A percentile compares a stretch with the other conserved stretches of the same genome.
Conservation (phyloP, 768 basidiomycete genomes). For the Tylopilus sp. region DNA sequence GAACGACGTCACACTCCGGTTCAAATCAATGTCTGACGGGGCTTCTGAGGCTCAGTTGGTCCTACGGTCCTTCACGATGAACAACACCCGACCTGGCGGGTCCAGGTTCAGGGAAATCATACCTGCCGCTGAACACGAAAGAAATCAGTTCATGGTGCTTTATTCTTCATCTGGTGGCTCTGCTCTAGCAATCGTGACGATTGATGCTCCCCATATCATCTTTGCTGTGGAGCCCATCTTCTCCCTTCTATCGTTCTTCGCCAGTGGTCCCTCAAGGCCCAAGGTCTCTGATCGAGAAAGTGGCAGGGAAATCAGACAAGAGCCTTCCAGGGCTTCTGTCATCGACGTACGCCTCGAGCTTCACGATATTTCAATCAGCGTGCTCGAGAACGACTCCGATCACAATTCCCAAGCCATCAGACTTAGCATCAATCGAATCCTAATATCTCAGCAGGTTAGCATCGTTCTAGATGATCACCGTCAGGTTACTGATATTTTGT, state of each 20-base stretch:
- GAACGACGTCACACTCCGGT: constrained; percentile 70
- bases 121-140: constrained; percentile 81
- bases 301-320: constrained; percentile 12
- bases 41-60: constrained; percentile 85
- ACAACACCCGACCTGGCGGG: constrained; percentile 76
- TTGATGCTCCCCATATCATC: constrained; percentile 91
- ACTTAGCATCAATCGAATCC: constrained; percentile 75
- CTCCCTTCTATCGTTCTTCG: constrained; percentile 83
- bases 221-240: constrained; percentile 91
- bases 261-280: constrained; percentile 44
- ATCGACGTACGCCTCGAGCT: constrained; percentile 81
- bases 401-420: constrained; percentile 81
- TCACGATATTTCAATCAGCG: constrained; percentile 82
- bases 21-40: constrained; percentile 80
- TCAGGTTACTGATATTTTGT: constrained; percentile 7
- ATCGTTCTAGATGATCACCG: not conserved
- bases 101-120: constrained; percentile 94
- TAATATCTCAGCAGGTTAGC: constrained; percentile 87
- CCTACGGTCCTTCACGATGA: constrained; percentile 88
- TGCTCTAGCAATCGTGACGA: constrained; percentile 75
- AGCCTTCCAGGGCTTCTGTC: constrained; percentile 9
- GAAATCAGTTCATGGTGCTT: constrained; percentile 92
- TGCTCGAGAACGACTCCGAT: constrained; percentile 83
- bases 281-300: constrained; percentile 11
- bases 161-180: constrained; percentile 72